A percentile compares a stretch with the other conserved stretches of the same genome.
These are phyloP conservation scores for Cercospora sp. DNA, from an alignment of 2,329 filamentous ascomycete species.

Conservation along the genomic window DNA sequence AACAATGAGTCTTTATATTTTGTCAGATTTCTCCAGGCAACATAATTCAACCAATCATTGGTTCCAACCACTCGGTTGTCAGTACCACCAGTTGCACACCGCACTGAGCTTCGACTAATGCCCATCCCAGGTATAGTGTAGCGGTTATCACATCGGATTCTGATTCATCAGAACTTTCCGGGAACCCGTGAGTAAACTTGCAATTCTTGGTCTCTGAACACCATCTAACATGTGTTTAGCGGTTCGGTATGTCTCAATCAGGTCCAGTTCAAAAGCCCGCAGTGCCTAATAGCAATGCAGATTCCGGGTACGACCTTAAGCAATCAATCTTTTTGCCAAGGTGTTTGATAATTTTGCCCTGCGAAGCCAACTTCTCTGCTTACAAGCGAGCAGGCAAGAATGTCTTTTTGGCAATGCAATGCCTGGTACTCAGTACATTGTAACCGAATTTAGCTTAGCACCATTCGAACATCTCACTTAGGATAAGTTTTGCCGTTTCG, in stretches of 20 bases:
- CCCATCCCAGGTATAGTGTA: not conserved
- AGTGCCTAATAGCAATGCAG: no score
- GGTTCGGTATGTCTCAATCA: not conserved
- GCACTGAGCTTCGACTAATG: not conserved
- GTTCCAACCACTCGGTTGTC: not conserved
- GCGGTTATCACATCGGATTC: constrained; percentile 13
- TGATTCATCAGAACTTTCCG: not conserved
- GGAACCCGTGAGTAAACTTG: not conserved
- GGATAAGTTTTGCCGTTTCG: no score
- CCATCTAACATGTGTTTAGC: not conserved
- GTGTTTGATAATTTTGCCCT: no score
- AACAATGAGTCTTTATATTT: no score
- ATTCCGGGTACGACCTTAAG: constrained; percentile 5
- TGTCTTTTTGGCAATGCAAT: no score
- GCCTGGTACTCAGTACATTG: not conserved
- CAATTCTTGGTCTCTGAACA: not conserved
- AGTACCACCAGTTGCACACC: not conserved
- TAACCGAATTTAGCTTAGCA: not conserved
- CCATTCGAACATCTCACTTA: not conserved
- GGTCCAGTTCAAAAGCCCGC: no score
- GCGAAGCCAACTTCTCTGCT: no score
- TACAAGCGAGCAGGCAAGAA: no score
- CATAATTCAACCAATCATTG: not conserved
- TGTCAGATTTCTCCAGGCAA: no score
- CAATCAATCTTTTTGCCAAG: no score